Evolutionary conservation across 495 filamentous ascomycete species (phyloP).

Genomic region (Lophiotrema nucula): DNA sequence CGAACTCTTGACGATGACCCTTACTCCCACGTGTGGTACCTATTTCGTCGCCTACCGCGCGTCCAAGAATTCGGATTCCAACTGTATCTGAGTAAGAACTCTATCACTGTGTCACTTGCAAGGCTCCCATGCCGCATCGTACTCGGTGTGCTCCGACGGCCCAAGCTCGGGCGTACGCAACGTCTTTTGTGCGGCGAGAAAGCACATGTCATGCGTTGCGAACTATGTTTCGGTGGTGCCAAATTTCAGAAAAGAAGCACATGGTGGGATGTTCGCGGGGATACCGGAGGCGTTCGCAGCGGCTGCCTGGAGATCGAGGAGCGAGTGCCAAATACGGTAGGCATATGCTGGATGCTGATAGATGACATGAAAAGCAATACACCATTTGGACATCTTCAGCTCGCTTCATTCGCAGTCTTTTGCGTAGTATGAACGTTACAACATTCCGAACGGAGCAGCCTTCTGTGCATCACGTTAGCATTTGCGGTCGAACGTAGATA

Average conservation of each 20-base stretch:
- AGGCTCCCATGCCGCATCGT: slow-evolving; percentile 1
- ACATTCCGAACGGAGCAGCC: not conserved
- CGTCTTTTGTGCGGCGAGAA: not conserved
- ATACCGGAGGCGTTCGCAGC: not conserved
- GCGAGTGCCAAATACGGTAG: not conserved
- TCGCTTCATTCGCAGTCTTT: not conserved
- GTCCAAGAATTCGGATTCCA: slow-evolving; percentile 8
- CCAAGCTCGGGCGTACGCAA: not conserved
- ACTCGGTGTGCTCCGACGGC: slow-evolving; percentile 22
- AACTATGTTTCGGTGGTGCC: not conserved
- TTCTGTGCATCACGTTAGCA: not conserved
- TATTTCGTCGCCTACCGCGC: slow-evolving; percentile 20
- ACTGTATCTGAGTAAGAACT: slow-evolving; percentile 22
- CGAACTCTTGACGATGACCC: not conserved
- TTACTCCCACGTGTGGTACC: slow-evolving; percentile 1
- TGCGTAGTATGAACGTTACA: not conserved
- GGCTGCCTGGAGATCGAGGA: not conserved
- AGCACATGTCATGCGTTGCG: not conserved
- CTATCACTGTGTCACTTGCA: slow-evolving; percentile 29
- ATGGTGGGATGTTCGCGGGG: not conserved
- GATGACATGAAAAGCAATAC: not conserved
- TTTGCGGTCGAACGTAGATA: not conserved
- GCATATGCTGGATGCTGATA: not conserved
- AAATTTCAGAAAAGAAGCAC: not conserved
- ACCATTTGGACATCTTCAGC: not conserved